These are phyloP conservation scores for Notholithocarpus densiflorus DNA, from an alignment of 306 rosid genomes.

Conservation along the genomic window DNA sequence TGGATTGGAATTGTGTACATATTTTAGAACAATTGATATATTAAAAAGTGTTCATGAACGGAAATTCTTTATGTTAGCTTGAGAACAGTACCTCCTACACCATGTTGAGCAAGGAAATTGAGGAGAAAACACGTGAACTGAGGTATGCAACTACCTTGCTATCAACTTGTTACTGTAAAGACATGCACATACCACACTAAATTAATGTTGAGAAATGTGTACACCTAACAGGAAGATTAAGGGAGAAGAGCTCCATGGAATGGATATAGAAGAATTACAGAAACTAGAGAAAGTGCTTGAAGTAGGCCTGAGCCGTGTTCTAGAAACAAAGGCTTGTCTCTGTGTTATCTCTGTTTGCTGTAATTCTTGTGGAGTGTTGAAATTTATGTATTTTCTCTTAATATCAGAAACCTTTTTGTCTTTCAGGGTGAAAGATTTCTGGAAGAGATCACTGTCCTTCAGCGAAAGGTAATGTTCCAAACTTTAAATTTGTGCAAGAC, in stretches of 20 bases:
- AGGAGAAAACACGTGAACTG: slow-evolving; percentile 28
- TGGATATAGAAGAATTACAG: slow-evolving; percentile 17
- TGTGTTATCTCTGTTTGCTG: not conserved
- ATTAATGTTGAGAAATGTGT: not conserved
- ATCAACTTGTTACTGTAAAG: not conserved
- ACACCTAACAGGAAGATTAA: not conserved
- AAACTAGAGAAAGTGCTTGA: slow-evolving; percentile 19
- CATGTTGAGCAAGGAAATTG: slow-evolving; percentile 19
- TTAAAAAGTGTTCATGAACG: not conserved
- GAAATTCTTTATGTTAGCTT: slow-evolving; percentile 5
- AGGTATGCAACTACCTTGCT: slow-evolving; percentile 6
- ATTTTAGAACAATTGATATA: not conserved
- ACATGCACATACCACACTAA: not conserved
- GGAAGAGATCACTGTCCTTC: slow-evolving; percentile 17
- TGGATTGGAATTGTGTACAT: no score
- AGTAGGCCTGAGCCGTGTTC: slow-evolving; percentile 21
- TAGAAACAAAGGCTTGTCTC: slow-evolving; percentile 20
- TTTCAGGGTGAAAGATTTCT: slow-evolving; percentile 25
- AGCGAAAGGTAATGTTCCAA: slow-evolving; percentile 23
- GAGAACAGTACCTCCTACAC: slow-evolving; percentile 15
- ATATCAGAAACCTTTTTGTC: not conserved
- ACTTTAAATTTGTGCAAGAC: not conserved
- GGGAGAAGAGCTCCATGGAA: no score
- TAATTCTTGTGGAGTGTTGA: not conserved
- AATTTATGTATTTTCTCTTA: not conserved